Evolutionary conservation across 352 stramenopile genomes (phyloP), one percentile per base, ranked within the genome.

Genomic region (Globisporangium cederbergense): DNA sequence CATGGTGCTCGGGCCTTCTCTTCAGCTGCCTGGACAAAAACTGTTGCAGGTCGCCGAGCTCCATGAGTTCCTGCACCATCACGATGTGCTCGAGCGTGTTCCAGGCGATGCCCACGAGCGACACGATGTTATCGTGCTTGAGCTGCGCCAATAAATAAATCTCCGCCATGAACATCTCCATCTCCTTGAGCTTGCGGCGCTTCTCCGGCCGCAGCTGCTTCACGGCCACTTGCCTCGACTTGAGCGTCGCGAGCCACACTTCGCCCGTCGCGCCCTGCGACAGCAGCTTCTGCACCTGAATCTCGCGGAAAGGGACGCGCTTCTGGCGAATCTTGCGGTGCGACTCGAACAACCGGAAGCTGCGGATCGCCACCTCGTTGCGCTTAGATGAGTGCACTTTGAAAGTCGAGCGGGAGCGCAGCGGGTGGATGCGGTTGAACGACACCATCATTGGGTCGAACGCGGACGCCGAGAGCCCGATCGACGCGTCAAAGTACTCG

Each of bases 21-120:
- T 20, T 49, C 49, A 40, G 22, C 67, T 83, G 68, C 22, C 62
- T 38, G 0, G 69, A 64, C 28, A 94, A 50, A 43, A 81, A 86
- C n/a, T 75, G 73, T 57, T 81, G 73, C 54, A 95, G 69, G 28
- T 94, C 86, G 2, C 86, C 86, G 6, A 63, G 63, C 63, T 86
- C 74, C 79, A 94, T 86, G 64, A 78, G 88, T 64, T 94, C 81
- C 56, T 89, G 78, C 46, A 90, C 77, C 76, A 92, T 92, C 36
- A 83, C 55, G 10, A 89, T 76, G 58, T 91, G 78, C 51, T 81
- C 76, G 5, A 90, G 70, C n/a, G 81, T 88, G 58, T 87, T 86
- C 79, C 81, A 90, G 36, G 82, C 81, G 60, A 90, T 86, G 14
- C 77, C 79, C 0, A 82, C 65, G 32, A 92, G 62, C 13, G 67